Conservation (phyloP, 139 green algal species). For the Micractinium sp. region DNA sequence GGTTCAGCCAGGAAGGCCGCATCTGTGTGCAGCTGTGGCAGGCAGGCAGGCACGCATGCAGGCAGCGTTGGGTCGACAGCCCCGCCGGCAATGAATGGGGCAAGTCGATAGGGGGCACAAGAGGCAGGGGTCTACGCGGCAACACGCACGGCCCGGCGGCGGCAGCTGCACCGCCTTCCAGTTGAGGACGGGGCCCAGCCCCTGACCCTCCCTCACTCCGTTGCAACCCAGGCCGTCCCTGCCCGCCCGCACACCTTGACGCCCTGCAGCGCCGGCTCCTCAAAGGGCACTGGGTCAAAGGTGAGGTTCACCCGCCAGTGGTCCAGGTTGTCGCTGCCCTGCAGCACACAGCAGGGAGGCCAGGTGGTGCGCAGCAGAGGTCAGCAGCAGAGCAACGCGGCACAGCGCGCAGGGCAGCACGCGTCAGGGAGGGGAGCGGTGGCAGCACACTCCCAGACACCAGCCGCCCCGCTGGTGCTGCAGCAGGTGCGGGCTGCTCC, state of each 20-base stretch:
- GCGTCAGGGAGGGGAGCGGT: background rate
- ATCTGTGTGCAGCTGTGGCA: background rate
- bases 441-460: background rate
- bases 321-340: conserved; percentile 87
- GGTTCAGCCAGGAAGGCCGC: background rate
- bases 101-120: background rate
- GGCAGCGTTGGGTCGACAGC: no score
- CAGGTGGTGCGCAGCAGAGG: no score
- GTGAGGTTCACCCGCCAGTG: conserved; percentile 88
- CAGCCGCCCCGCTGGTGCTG: background rate
- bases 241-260: conserved; percentile 63
- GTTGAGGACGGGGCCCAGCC: background rate
- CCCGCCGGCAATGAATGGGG: no score
- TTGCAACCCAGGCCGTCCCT: no score
- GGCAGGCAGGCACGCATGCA: background rate
- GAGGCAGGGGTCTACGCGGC: background rate
- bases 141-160: background rate
- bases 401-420: background rate
- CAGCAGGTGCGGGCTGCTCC: no score
- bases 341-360: no score
- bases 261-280: conserved; percentile 76
- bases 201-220: background rate
- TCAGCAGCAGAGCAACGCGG: background rate
- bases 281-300: conserved; percentile 97
- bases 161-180: background rate